These are phyloP conservation scores for Pyrrhoderma noxium DNA, from an alignment of 1,284 basidiomycete genomes.

Conservation along the genomic window DNA sequence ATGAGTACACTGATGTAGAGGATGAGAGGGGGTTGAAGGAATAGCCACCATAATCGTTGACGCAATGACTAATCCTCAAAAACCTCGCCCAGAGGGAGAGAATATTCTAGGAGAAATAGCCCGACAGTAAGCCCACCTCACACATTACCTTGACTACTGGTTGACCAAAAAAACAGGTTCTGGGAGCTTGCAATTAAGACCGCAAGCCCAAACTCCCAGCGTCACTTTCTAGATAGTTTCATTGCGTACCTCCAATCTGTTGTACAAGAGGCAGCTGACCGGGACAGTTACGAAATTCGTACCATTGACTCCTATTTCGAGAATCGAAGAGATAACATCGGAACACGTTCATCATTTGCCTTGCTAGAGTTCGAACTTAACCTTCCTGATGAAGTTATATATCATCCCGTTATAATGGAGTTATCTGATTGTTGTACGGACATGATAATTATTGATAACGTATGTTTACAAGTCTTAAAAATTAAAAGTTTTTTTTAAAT, in stretches of 20 bases:
- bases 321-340: constrained; percentile 48
- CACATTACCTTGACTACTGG: too few relatives aligned
- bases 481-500: neutral
- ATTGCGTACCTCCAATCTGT: constrained; percentile 48
- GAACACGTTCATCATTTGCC: constrained; percentile 55
- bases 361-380: constrained; percentile 47
- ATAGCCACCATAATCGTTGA: too few relatives aligned
- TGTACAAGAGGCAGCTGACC: constrained; percentile 45
- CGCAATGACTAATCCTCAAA: too few relatives aligned
- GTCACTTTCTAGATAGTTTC: constrained; percentile 49
- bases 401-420: constrained; percentile 44
- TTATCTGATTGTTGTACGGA: constrained; percentile 30
- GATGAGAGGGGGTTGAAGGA: too few relatives aligned
- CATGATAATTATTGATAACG: neutral
- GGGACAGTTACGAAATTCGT: constrained; percentile 39
- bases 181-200: constrained; percentile 43
- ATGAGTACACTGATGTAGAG: too few relatives aligned
- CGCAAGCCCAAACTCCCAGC: constrained; percentile 42
- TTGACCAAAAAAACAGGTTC: constrained; percentile 32
- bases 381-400: constrained; percentile 46
- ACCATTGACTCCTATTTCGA: constrained; percentile 54
- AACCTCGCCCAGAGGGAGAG: too few relatives aligned
- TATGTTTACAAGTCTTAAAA: neutral
- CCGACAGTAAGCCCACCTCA: too few relatives aligned
- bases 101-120: too few relatives aligned